Base-by-base conservation (phyloP, 345 rosid genomes). In the Abelmoschus esculentus region DNA sequence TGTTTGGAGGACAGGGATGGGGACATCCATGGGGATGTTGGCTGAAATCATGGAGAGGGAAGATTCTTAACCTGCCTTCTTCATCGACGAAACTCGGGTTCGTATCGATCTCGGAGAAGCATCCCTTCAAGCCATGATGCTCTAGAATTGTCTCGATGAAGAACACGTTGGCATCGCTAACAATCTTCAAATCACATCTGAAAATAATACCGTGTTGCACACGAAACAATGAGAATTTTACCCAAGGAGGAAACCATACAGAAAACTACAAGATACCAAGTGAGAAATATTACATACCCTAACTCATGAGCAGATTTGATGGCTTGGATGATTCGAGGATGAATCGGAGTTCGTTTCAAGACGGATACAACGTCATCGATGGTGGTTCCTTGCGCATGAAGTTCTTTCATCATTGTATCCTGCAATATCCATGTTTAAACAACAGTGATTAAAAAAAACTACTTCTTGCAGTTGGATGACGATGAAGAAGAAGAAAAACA, bases 121-220 rank as follows among this genome's bases (percentile, higher is more conserved):
- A 85, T 13, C 85, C 83, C 46, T 74, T 80, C 0, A 90, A 32
- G 18, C 90, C 93, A 4, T 81, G 93, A 77, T 92, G 90, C 15
- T 86, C 76, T 83, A 92, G 68, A 8, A 89, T 75, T 52, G 90
- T 89, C 63, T 90, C 91, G 19, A 90, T 87, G 82, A 83, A 90
- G 75, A 93, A 89, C 84, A 71, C 17, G 69, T 93, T 93, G 0
- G 98, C 96, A 59, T 93, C 97, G 22, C 97, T 90, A 6, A 93
- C 83, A 32, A 93, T 90, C 83, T 88, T 87, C 79, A 93, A 75
- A 47, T 93, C 97, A 71, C 96, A 90, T 79, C 96, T 92, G 76
- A 19, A 71, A 61, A 44, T 6, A 56, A 70, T 5, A 13, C 38
- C 54, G 26, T 46, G 13, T 42, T 63, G 2, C 7, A 1, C 50